A percentile compares a stretch with the other conserved stretches of the same genome.
Evolutionary conservation across 2,329 filamentous ascomycete species (phyloP).

Genomic region (Fusarium fujikuroi): DNA sequence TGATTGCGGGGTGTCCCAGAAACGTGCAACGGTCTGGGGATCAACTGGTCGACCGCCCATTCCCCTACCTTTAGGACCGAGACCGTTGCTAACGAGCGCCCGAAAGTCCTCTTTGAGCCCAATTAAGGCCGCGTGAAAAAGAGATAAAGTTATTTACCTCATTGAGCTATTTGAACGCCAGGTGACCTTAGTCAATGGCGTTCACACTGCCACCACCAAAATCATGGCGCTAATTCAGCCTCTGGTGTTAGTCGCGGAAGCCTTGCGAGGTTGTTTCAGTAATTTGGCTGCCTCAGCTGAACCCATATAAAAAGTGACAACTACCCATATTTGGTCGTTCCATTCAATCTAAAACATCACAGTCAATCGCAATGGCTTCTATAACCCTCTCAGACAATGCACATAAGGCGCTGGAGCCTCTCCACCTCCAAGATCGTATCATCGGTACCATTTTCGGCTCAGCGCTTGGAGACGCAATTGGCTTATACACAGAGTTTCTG

Average conservation of each 20-base stretch:
- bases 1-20: too few relatives aligned
- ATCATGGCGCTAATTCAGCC: slow-evolving; percentile 25
- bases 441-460: slow-evolving; percentile 60
- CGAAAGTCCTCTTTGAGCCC: background rate
- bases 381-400: slow-evolving; percentile 32
- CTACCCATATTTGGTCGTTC: background rate
- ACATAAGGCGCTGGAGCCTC: slow-evolving; percentile 23
- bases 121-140: background rate
- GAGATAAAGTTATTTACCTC: background rate
- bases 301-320: background rate
- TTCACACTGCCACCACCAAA: slow-evolving; percentile 36
- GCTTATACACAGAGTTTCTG: slow-evolving; percentile 65
- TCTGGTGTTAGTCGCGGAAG: slow-evolving; percentile 3
- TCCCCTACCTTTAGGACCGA: background rate
- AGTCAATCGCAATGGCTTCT: slow-evolving; percentile 8
- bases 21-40: background rate
- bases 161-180: background rate
- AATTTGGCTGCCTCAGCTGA: slow-evolving; percentile 30
- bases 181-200: background rate
- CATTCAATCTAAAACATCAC: background rate
- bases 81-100: background rate
- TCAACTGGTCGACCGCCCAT: background rate
- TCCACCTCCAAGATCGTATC: slow-evolving; percentile 51
- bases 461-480: slow-evolving; percentile 64
- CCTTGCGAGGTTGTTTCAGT: slow-evolving; percentile 24